A percentile compares a stretch with the other conserved stretches of the same genome.
Conservation (phyloP, 202 grass and related monocot species). For the Zoysia matrella region DNA sequence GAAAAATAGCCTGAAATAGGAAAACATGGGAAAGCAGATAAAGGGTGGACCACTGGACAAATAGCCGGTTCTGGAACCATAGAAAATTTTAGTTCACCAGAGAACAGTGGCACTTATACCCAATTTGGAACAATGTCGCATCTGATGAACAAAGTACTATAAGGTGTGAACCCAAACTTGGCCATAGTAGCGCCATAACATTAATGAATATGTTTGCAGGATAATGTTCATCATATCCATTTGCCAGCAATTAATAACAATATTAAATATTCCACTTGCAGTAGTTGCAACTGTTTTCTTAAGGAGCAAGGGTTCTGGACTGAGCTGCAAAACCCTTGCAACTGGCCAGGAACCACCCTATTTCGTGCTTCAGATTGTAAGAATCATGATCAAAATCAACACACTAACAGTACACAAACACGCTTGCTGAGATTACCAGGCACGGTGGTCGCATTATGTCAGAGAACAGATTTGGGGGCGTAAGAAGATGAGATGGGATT, state of each 20-base stretch:
- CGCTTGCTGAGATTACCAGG: neutral
- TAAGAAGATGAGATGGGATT: neutral
- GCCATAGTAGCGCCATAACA: neutral
- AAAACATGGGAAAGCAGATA: neutral
- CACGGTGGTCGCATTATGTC: neutral
- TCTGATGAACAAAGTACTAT: neutral
- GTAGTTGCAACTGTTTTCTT: neutral
- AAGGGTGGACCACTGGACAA: neutral
- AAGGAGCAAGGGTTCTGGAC: neutral
- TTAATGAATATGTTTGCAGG: neutral
- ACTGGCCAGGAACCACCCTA: neutral
- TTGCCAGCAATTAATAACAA: neutral
- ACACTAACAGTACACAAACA: neutral
- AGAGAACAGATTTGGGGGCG: neutral
- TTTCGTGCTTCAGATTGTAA: neutral
- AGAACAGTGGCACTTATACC: neutral
- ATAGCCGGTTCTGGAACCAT: neutral
- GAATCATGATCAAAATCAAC: neutral
- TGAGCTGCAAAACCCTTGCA: constrained; percentile 3
- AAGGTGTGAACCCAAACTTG: neutral
- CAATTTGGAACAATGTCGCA: neutral
- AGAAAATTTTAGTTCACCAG: neutral
- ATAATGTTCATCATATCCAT: neutral
- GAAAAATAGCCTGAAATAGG: neutral
- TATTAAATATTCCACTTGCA: neutral